Conservation (phyloP, 305 asterid genomes). For the Withania somnifera region DNA sequence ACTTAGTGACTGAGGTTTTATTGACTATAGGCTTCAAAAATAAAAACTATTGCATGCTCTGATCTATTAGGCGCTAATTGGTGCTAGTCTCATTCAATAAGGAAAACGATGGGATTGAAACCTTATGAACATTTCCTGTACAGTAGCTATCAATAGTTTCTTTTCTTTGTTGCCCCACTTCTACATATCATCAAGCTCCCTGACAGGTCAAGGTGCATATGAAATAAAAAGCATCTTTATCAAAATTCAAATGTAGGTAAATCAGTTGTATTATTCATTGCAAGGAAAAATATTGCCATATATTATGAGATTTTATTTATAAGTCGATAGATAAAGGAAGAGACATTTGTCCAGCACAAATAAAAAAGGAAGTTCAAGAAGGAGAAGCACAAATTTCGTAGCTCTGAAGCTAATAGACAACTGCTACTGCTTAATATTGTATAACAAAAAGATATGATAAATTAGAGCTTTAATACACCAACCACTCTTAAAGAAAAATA, state of each 20-base stretch:
- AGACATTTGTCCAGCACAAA: neutral
- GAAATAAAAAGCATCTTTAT: neutral
- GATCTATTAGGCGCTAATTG: neutral
- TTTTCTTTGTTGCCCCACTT: neutral
- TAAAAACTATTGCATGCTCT: neutral
- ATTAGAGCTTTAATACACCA: slow-evolving; percentile 19
- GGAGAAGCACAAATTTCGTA: neutral
- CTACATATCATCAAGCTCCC: neutral
- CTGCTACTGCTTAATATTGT: neutral
- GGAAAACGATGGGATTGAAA: neutral
- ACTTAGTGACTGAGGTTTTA: neutral
- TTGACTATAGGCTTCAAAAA: neutral
- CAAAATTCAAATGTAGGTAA: neutral
- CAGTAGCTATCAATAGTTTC: neutral
- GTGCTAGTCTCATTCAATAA: neutral
- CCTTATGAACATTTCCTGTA: neutral
- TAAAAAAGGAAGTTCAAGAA: neutral
- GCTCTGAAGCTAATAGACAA: neutral
- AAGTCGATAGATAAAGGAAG: neutral
- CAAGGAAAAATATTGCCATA: neutral
- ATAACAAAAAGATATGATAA: neutral
- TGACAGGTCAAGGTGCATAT: neutral
- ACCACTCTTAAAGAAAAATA: slow-evolving; percentile 75
- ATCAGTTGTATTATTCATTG: neutral
- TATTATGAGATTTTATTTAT: neutral